These are phyloP conservation scores for Lipomyces orientalis DNA, from an alignment of 805 yeast species.

Conservation along the genomic window DNA sequence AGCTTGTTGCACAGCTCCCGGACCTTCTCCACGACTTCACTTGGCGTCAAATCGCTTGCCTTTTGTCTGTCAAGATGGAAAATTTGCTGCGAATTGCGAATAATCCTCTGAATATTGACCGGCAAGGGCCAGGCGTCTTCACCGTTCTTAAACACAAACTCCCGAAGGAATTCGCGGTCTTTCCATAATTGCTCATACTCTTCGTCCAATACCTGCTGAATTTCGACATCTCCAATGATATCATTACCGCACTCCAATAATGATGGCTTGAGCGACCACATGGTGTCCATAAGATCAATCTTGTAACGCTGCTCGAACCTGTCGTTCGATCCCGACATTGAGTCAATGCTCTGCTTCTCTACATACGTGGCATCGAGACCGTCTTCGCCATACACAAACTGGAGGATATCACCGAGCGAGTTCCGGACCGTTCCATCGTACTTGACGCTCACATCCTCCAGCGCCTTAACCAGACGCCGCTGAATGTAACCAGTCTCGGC, in stretches of 20 bases:
- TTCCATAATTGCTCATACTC: conserved; percentile 78
- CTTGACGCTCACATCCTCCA: conserved; percentile 97
- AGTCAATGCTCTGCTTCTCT: conserved; percentile 93
- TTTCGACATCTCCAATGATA: conserved; percentile 83
- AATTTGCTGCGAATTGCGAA: conserved; percentile 96
- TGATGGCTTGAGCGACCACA: conserved; percentile 67
- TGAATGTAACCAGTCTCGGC: conserved; percentile 99
- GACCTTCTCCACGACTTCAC: conserved; percentile 78
- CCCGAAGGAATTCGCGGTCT: conserved; percentile 83
- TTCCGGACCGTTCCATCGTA: conserved; percentile 98
- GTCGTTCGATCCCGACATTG: conserved; percentile 89
- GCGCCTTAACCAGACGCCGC: conserved; percentile 95
- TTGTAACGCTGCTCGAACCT: conserved; percentile 83
- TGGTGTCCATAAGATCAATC: conserved; percentile 79
- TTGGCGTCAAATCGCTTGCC: conserved; percentile 87
- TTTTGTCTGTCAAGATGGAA: conserved; percentile 90
- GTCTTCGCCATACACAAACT: conserved; percentile 97
- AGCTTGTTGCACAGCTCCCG: conserved; percentile 68
- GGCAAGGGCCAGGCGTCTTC: conserved; percentile 98
- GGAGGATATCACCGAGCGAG: conserved; percentile 94
- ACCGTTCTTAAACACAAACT: conserved; percentile 84
- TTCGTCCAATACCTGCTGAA: conserved; percentile 79
- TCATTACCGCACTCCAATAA: conserved; percentile 88
- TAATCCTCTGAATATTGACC: conserved; percentile 92
- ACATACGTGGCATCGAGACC: conserved; percentile 98